Base-by-base conservation (phyloP, 2,329 filamentous ascomycete species). In the Sporothrix brunneoviolacea region DNA sequence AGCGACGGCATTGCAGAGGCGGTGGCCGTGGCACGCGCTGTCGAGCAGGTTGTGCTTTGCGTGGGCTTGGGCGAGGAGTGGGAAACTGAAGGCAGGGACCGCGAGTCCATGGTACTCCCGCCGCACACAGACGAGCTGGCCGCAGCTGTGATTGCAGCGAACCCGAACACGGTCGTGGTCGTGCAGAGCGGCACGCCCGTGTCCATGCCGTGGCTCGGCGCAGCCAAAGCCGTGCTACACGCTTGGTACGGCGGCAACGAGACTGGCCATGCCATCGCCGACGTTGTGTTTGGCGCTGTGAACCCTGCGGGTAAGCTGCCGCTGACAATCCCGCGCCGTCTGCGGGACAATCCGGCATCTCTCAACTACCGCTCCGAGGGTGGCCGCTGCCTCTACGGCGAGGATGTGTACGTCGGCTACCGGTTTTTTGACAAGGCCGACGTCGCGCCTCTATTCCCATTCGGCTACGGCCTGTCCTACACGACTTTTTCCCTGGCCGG, bases 341-440 rank as follows among this genome's bases (percentile, higher is more conserved):
- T 84, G 1, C 76, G 84, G 60, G 83, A 90, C 60, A 88, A 86
- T 54, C 87, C 88, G 1, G 79, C 84, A 0, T 90, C 83, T 67
- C 73, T 89, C 59, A 91, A 89, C 70, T 91, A 83, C 65, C 70
- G 75, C 33, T 77, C 77, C 12, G 86, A 91, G 64, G 80, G 82
- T 32, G 79, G 85, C 39, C 77, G 84, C 51, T 82, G 84, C 0
- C 70, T 89, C 1, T 93, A 91, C 62, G 85, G 85, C 41, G 88
- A 93, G 65, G 87, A 88, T 54, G 72, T 93, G 40, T 91, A 88
- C 64, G 74, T 91, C 33, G 88, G 88, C 4, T 93, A 93, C 68
- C 76, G 86, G 19, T 89, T 82, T 70, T 93, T 88, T 64, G 87
- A 93, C 61, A 83, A 79, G 59, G 74, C 77, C n/a, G 73, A 82